These are phyloP conservation scores for Echinosophora koreensis DNA, from an alignment of 306 rosid genomes.

Conservation along the genomic window DNA sequence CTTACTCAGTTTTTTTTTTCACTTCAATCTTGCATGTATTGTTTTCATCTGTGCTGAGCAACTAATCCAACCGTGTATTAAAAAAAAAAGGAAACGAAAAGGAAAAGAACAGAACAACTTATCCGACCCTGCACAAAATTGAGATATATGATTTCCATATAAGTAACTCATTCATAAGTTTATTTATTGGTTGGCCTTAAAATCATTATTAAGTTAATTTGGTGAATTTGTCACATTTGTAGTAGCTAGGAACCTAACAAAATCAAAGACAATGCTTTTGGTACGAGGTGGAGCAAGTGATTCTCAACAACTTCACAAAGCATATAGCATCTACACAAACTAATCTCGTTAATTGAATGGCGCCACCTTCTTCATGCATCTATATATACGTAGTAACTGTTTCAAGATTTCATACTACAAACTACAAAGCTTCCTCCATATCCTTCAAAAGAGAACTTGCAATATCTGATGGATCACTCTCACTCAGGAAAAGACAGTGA, in stretches of 20 bases:
- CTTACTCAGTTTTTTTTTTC: background rate
- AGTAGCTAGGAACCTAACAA: conserved; percentile 35
- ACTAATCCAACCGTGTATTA: background rate
- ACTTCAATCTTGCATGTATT: background rate
- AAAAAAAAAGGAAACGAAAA: too few relatives aligned
- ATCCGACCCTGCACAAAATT: conserved; percentile 4
- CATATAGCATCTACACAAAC: conserved; percentile 25
- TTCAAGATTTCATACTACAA: conserved; percentile 7
- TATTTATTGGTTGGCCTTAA: background rate
- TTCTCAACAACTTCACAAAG: conserved; percentile 36
- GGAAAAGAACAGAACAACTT: background rate
- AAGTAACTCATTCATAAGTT: background rate
- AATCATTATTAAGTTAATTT: conserved; percentile 18
- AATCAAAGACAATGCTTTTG: conserved; percentile 40
- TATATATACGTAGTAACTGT: conserved; percentile 30
- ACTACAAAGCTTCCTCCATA: background rate
- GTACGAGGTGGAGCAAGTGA: conserved; percentile 59
- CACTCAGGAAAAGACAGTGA: conserved; percentile 36
- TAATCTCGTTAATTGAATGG: conserved; percentile 41
- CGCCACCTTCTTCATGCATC: conserved; percentile 24
- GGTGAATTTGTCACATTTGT: conserved; percentile 27
- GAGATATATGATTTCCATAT: background rate
- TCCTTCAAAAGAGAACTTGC: conserved; percentile 25
- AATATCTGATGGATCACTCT: conserved; percentile 48
- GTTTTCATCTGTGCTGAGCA: background rate